phyloP scores from a whole-genome alignment of 2,329 filamentous ascomycete genomes.

The Aspergillus felis region DNA sequence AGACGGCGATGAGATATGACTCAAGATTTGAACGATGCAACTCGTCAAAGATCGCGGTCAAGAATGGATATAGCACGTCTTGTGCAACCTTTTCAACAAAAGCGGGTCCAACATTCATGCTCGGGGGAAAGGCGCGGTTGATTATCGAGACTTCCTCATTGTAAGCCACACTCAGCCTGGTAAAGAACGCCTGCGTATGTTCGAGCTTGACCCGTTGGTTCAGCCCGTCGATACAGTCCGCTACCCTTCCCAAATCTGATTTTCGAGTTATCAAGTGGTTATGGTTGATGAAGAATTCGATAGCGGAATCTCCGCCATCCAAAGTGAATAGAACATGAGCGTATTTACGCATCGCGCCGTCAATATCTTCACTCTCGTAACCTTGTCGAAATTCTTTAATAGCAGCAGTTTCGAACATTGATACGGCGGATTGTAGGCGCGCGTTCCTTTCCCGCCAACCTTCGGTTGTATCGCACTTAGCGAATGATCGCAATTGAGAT shows the following conservation, averaged over 20 bases:
- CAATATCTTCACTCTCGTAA: constrained; percentile 82
- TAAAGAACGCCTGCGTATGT: constrained; percentile 78
- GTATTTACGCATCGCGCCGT: constrained; percentile 84
- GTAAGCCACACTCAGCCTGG: constrained; percentile 66
- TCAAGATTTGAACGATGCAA: constrained; percentile 70
- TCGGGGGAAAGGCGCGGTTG: constrained; percentile 72
- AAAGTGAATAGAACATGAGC: constrained; percentile 78
- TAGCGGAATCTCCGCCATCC: constrained; percentile 72
- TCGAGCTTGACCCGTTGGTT: constrained; percentile 69
- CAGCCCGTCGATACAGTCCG: constrained; percentile 73
- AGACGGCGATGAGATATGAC: constrained; percentile 79
- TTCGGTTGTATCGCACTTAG: constrained; percentile 72
- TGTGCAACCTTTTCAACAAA: constrained; percentile 81
- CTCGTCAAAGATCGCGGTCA: constrained; percentile 82
- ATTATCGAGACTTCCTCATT: constrained; percentile 81
- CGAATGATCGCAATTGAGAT: constrained; percentile 72
- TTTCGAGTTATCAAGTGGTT: constrained; percentile 77
- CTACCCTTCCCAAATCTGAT: constrained; percentile 66
- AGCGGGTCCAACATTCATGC: constrained; percentile 66
- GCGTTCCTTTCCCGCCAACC: constrained; percentile 69
- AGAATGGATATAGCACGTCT: constrained; percentile 78
- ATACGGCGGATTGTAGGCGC: constrained; percentile 68
- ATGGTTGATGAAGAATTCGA: constrained; percentile 85
- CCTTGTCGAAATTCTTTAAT: constrained; percentile 89
- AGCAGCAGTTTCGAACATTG: constrained; percentile 85